phyloP scores from a whole-genome alignment of 352 stramenopile species.

The Thalassiosira pacifica region DNA sequence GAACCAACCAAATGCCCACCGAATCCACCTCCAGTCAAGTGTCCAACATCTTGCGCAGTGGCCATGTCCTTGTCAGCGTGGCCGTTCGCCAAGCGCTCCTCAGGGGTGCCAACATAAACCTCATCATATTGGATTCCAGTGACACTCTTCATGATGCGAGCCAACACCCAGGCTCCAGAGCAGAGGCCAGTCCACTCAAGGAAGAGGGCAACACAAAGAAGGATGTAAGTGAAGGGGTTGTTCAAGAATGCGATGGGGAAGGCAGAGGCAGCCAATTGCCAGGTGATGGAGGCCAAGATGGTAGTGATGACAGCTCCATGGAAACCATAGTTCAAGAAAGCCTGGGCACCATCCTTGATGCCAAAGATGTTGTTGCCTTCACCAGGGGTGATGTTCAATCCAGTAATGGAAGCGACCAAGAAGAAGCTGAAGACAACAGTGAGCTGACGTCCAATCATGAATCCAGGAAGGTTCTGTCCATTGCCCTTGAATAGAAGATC shows the following conservation, averaged over 20 bases:
- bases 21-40: conserved; percentile 70
- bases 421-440: conserved; percentile 78
- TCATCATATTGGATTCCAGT: conserved; percentile 73
- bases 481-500: conserved; percentile 75
- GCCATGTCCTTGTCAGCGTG: conserved; percentile 34
- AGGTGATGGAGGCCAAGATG: conserved; percentile 79
- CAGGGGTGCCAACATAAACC: conserved; percentile 77
- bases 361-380: conserved; percentile 76
- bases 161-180: conserved; percentile 75
- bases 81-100: conserved; percentile 63
- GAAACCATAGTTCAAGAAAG: conserved; percentile 80
- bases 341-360: conserved; percentile 67
- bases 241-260: conserved; percentile 81
- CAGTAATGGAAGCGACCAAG: conserved; percentile 60
- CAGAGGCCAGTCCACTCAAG: conserved; percentile 81
- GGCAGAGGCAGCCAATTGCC: conserved; percentile 76
- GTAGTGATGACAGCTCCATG: conserved; percentile 81
- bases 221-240: conserved; percentile 75
- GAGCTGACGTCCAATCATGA: conserved; percentile 84
- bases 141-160: conserved; percentile 61
- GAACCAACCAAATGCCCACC: conserved; percentile 66
- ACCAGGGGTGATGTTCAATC: conserved; percentile 32
- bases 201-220: conserved; percentile 66
- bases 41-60: conserved; percentile 65
- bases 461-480: conserved; percentile 76